phyloP scores from a whole-genome alignment of 495 filamentous ascomycete species.

The Annulohypoxylon moriforme region DNA sequence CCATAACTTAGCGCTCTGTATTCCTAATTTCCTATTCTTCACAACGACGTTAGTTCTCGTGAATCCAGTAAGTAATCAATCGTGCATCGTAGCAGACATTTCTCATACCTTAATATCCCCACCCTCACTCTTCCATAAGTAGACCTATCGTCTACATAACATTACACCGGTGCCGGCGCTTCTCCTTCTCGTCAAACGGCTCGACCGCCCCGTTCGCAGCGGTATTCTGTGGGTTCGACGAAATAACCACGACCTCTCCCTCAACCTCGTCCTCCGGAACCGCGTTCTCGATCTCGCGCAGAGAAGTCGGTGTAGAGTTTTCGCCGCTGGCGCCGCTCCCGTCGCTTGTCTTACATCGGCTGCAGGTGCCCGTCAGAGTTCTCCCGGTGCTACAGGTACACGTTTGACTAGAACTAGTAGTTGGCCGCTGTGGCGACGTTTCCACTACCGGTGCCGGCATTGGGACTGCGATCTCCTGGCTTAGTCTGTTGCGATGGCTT shows the following conservation, averaged over 20 bases:
- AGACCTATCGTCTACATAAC: background rate
- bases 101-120: background rate
- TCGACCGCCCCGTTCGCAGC: background rate
- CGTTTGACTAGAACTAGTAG: background rate
- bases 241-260: background rate
- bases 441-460: background rate
- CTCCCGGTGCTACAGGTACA: slow-evolving; percentile 18
- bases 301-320: slow-evolving; percentile 5
- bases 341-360: background rate
- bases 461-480: background rate
- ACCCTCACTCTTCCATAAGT: background rate
- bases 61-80: too few species aligned
- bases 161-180: background rate
- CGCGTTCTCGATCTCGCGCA: slow-evolving; percentile 27
- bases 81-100: background rate
- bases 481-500: background rate
- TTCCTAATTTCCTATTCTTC: background rate
- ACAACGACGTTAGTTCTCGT: background rate
- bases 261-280: background rate
- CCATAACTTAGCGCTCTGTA: background rate
- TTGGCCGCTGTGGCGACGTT: background rate
- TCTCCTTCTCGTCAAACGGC: background rate
- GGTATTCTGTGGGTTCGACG: background rate
- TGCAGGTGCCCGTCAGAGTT: slow-evolving; percentile 10
- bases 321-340: background rate